Conservation (phyloP, 2,329 filamentous ascomycete species). For the Tolypocladium ophioglossoides region DNA sequence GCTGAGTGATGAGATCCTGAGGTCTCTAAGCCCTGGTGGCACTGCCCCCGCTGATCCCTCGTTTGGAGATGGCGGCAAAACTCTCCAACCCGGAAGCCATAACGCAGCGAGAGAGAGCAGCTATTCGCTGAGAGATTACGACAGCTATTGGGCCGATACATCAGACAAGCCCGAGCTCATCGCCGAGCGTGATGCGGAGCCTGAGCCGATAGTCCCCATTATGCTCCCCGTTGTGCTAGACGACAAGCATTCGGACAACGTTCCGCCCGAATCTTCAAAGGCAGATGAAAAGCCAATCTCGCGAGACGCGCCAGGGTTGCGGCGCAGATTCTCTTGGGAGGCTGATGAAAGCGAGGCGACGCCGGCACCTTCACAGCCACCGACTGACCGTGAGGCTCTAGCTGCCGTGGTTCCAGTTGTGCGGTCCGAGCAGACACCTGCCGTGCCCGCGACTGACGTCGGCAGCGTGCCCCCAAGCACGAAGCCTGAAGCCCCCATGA, state of each 20-base stretch:
- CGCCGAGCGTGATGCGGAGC: background rate
- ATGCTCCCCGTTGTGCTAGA: background rate
- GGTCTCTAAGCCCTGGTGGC: slow-evolving; percentile 47
- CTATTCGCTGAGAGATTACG: slow-evolving; percentile 56
- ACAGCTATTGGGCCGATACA: slow-evolving; percentile 50
- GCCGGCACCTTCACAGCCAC: background rate
- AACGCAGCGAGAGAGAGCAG: slow-evolving; percentile 40
- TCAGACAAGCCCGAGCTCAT: slow-evolving; percentile 7
- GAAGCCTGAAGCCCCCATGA: background rate
- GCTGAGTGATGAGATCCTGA: slow-evolving; percentile 64
- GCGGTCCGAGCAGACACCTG: slow-evolving; percentile 1
- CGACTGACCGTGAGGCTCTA: background rate
- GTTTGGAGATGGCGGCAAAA: slow-evolving; percentile 5
- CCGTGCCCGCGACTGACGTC: background rate
- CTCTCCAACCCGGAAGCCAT: slow-evolving; percentile 8
- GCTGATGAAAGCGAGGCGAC: slow-evolving; percentile 9
- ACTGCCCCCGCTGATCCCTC: slow-evolving; percentile 6
- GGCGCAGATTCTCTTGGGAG: slow-evolving; percentile 29
- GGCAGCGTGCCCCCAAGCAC: slow-evolving; percentile 1
- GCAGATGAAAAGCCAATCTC: background rate
- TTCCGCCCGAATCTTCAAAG: background rate
- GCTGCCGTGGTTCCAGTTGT: background rate
- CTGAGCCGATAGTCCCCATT: background rate
- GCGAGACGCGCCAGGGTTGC: slow-evolving; percentile 4
- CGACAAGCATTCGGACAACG: background rate